Evolutionary conservation across 2,329 filamentous ascomycete genomes (phyloP).

Genomic region (Scortechinia acanthostroma): DNA sequence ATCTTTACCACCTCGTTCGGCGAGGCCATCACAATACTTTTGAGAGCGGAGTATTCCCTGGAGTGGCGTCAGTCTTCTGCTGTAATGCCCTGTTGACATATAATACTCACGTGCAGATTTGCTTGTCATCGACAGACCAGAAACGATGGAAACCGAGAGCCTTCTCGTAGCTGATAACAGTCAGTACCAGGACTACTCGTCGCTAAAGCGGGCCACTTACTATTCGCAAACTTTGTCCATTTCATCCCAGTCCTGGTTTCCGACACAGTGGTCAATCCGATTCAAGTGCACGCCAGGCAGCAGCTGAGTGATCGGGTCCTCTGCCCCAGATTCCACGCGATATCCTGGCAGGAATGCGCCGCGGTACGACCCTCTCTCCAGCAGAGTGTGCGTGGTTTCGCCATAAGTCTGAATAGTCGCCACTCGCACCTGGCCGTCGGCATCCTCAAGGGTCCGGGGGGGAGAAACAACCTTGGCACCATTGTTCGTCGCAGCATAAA

Average conservation of each 20-base stretch:
- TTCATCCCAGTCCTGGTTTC: constrained; percentile 66
- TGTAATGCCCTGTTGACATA: constrained; percentile 6
- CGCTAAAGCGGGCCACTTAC: constrained; percentile 32
- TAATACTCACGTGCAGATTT: constrained; percentile 48
- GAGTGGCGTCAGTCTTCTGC: background rate
- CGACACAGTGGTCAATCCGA: constrained; percentile 65
- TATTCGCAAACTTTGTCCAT: constrained; percentile 35
- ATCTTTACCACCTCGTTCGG: constrained; percentile 65
- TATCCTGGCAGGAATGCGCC: constrained; percentile 61
- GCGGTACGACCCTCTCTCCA: constrained; percentile 46
- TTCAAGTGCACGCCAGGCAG: constrained; percentile 46
- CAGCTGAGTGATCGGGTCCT: constrained; percentile 8
- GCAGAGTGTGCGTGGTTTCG: constrained; percentile 64
- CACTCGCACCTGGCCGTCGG: constrained; percentile 43
- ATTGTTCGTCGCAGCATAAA: constrained; percentile 43
- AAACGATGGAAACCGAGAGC: constrained; percentile 66
- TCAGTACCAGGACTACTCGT: constrained; percentile 4
- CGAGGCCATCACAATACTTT: constrained; percentile 62
- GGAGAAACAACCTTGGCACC: constrained; percentile 34
- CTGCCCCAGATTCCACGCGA: constrained; percentile 25
- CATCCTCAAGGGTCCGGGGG: constrained; percentile 31
- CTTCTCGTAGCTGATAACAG: constrained; percentile 42
- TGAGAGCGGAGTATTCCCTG: constrained; percentile 55
- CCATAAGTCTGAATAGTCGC: constrained; percentile 64
- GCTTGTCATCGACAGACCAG: constrained; percentile 66